Evolutionary conservation across 2,329 filamentous ascomycete species (phyloP), one percentile per base, ranked within the genome.

Genomic region (Teratosphaeria gauchensis): DNA sequence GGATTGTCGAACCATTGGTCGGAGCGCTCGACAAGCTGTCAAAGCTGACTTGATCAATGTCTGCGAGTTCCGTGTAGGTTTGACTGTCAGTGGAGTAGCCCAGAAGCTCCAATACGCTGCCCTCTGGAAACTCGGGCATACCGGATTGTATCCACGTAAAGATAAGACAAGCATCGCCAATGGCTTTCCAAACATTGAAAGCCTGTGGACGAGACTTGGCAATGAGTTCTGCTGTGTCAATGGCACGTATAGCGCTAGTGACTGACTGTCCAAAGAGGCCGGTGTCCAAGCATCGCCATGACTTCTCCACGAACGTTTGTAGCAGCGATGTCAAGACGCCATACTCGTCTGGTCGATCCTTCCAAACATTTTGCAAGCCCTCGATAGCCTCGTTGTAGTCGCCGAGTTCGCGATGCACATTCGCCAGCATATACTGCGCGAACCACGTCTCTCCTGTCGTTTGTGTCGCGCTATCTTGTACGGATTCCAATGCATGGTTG

Each of bases 151-250:
- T 84, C 68, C 82, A 87, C 0, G 88, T 88, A 68, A 95, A 96
- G 0, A 96, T 75, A 1, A 89, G 85, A 71, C 89, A 95, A 4
- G 92, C 89, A 75, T 97, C 94, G 4, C 87, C 94, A 7, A 96
- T 80, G 5, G 88, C 85, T 72, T 95, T 97, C 94, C 95, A 99
- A 57, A 96, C 82, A 71, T 97, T 99, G 76, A 97, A 96, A 0
- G 89, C 87, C 56, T 86, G 80, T 4, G 82, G 77, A 53, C 87
- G 82, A 51, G 80, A 78, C 35, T 80, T 76, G 1, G 81, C 81
- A 42, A 92, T 83, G 4, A 77, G 76, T 4, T 77, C 76, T 0
- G 90, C 89, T 58, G 88, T 85, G 11, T 81, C 72, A 56, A 99
- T 82, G 0, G 86, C 86, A 58, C 87, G 81, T 14, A 76, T 76